Conservation (phyloP, 2,329 filamentous ascomycete species). For the Trichophyton rubrum region DNA sequence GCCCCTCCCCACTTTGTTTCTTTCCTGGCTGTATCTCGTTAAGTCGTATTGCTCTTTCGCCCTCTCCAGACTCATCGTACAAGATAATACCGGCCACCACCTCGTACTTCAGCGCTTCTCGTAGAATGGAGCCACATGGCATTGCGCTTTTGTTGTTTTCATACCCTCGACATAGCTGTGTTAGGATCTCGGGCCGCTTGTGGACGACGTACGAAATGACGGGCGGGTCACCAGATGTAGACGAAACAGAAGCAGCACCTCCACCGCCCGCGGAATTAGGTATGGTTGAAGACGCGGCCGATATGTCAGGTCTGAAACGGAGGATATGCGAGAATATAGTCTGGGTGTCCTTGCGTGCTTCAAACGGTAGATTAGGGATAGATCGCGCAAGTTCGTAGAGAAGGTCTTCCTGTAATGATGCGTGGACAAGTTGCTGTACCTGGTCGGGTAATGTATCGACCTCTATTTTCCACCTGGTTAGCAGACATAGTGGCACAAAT, state of each 20-base stretch:
- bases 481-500: conserved; percentile 1
- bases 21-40: conserved; percentile 63
- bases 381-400: conserved; percentile 71
- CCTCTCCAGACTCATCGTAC: conserved; percentile 72
- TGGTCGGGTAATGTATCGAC: conserved; percentile 75
- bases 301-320: conserved; percentile 62
- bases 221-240: conserved; percentile 59
- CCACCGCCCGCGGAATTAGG: background rate
- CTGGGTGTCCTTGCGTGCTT: conserved; percentile 89
- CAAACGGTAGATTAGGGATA: conserved; percentile 80
- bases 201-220: conserved; percentile 82
- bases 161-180: conserved; percentile 81
- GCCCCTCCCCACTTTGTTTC: conserved; percentile 63
- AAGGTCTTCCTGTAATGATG: conserved; percentile 79
- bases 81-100: conserved; percentile 80
- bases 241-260: background rate
- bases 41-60: conserved; percentile 63
- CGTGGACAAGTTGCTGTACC: conserved; percentile 71
- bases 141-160: conserved; percentile 83
- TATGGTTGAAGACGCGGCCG: conserved; percentile 15
- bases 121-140: conserved; percentile 75
- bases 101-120: conserved; percentile 84
- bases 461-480: conserved; percentile 43
- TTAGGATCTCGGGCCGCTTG: conserved; percentile 71
- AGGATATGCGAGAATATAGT: conserved; percentile 93